Base-by-base conservation (phyloP, 1,284 basidiomycete genomes). In the Rhodotorula sp. region DNA sequence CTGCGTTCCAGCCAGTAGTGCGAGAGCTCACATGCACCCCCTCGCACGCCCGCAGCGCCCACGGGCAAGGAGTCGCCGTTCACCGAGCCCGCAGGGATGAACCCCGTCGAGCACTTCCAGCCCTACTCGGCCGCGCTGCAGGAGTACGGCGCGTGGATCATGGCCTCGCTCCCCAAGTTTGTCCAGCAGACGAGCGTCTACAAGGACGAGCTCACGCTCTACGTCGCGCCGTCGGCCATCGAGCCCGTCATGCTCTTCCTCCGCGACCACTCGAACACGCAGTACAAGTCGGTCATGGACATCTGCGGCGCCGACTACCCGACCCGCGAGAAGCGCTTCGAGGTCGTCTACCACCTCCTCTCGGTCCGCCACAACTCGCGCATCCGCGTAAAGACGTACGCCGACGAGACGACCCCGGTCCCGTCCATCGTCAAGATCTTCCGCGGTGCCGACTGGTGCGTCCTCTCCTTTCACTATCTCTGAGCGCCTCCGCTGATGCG, bases 321-420 rank as follows among this genome's bases (percentile, higher is more conserved):
- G 1, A 93, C 95, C 79, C 86, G 92, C 74, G 88, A 91, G 77
- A 92, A 95, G 82, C 88, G 97, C 70, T 99, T 99, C 82, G 97
- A 99, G 85, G 89, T 99, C 66, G 93, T 97, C 49, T 99, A 99
- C 84, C 91, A 99, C 84, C 84, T 99, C 75, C 85, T 99, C 77
- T 94, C 91, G 79, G 83, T 94, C 78, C 86, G 86, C 80, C 84
- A 85, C 81, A 84, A 85, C 76, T 84, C 84, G 42, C 87, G 97
- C 75, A 92, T 99, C 80, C 86, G 97, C 67, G 94, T 99, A 78
- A 99, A 99, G 87, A 98, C 97, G 0, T 98, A 97, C 81, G 93
- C 94, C 71, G 91, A 92, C 76, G 97, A 99, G 83, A 89, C 91
- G n/a, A 91, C 95, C 78, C 88, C 92, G 55, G 92, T 99, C 14